phyloP scores from a whole-genome alignment of 2,329 filamentous ascomycete genomes.

The Paecilomyces formosus region DNA sequence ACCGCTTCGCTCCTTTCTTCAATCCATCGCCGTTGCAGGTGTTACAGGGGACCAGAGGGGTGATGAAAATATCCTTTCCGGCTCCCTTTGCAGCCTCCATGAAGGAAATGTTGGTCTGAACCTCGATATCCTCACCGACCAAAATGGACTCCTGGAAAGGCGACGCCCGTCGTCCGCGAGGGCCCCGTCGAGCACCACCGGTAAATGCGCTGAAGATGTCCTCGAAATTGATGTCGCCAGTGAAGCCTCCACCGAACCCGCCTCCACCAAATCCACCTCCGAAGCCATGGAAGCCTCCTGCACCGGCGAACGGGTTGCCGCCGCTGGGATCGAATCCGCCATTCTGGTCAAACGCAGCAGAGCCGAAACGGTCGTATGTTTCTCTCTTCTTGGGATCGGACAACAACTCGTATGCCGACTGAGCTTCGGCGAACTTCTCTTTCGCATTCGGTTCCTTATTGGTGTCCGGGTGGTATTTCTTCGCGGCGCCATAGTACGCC shows the following conservation, averaged over 20 bases:
- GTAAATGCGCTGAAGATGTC: conserved; percentile 89
- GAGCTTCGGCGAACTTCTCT: conserved; percentile 88
- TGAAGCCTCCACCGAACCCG: conserved; percentile 58
- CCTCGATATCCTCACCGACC: conserved; percentile 93
- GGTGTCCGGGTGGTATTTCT: conserved; percentile 96
- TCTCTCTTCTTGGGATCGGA: conserved; percentile 90
- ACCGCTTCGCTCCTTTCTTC: conserved; percentile 68
- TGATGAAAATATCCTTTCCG: conserved; percentile 78
- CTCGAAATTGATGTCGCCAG: conserved; percentile 86
- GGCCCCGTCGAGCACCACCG: conserved; percentile 47
- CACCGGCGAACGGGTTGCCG: conserved; percentile 48
- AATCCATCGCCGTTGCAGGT: conserved; percentile 78
- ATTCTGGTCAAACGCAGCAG: conserved; percentile 61
- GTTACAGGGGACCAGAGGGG: conserved; percentile 70
- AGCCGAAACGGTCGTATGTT: conserved; percentile 83
- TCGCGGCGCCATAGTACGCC: conserved; percentile 93
- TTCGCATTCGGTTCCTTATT: conserved; percentile 94
- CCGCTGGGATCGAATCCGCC: conserved; percentile 70
- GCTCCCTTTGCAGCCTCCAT: conserved; percentile 93
- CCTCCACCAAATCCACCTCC: conserved; percentile 52
- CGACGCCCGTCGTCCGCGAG: conserved; percentile 47
- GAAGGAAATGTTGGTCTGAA: conserved; percentile 87
- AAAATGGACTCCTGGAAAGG: conserved; percentile 75
- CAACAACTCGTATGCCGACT: conserved; percentile 87
- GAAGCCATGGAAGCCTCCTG: conserved; percentile 55